Base-by-base conservation (phyloP, 768 basidiomycete genomes). In the Pleurotus citrinopileatus region DNA sequence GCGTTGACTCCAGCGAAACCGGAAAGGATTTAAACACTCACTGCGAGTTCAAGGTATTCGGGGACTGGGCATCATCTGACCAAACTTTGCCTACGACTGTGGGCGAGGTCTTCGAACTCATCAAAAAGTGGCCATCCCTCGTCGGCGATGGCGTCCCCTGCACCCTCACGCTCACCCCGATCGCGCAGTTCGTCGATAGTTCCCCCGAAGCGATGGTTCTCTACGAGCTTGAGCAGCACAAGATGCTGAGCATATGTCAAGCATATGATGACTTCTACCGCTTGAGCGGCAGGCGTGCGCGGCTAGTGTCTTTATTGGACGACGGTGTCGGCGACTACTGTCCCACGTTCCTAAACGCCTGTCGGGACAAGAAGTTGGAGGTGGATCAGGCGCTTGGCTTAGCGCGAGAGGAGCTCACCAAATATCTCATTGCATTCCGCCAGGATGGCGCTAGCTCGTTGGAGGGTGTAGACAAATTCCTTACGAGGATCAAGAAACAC, bases 81-180 rank as follows among this genome's bases (percentile, higher is more conserved):
- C 15, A 34, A 25, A 34, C 23, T 12, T 45, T 60, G 17, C 56
- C 59, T 17, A 57, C 57, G 25, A 55, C 42, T 22, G 32, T 52
- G 12, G 48, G 47, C n/a, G 59, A 48, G n/a, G 43, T 60, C 32
- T 52, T 60, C 54, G 44, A 51, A 23, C 47, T 54, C 20, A 56
- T 57, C 38, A 52, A 57, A 40, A 34, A 44, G n/a, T 53, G 53
- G 27, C 53, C 38, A 13, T 27, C 27, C 10, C 47, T 57, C 27
- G 45, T 57, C 3, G 57, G 57, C 23, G 57, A 60, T 3, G 59
- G 59, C 20, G 59, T 60, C 17, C 59, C 59, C 17, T 57, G 57
- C 36, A 42, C 53, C 25, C 34, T 60, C 19, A 45, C 53, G 37
- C 50, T 57, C 9, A 57, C 56, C 13, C 56, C 59, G 15, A 57